Conservation (phyloP, 2,329 filamentous ascomycete species). For the Penicillium glabrum region DNA sequence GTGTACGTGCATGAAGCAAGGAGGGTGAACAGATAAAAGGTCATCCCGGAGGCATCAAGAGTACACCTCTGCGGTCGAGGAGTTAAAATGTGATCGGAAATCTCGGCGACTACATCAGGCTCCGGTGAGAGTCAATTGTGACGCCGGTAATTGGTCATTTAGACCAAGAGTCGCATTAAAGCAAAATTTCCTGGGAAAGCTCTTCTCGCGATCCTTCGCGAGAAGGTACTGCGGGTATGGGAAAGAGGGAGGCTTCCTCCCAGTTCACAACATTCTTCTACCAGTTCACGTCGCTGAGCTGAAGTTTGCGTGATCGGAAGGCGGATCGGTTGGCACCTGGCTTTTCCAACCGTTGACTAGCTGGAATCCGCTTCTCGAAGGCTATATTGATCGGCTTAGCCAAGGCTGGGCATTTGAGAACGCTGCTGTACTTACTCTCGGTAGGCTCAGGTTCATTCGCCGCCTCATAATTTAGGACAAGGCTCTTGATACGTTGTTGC, state of each 20-base stretch:
- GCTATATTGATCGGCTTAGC: conserved; percentile 23
- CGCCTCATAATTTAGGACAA: conserved; percentile 95
- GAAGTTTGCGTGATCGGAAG: conserved; percentile 84
- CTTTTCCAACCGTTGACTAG: conserved; percentile 53
- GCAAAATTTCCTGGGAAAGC: background rate
- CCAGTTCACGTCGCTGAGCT: conserved; percentile 98
- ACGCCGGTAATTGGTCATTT: background rate
- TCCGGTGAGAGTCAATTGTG: background rate
- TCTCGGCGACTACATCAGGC: background rate
- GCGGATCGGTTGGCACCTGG: conserved; percentile 66
- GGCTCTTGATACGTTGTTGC: conserved; percentile 96
- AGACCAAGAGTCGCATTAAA: background rate
- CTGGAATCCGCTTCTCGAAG: conserved; percentile 43
- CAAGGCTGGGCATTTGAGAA: background rate
- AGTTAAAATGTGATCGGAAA: background rate
- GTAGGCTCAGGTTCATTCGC: conserved; percentile 74
- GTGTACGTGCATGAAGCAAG: background rate
- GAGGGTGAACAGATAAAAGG: background rate
- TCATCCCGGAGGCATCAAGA: no score
- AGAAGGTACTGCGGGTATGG: background rate
- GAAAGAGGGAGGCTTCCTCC: background rate
- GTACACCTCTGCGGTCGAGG: background rate
- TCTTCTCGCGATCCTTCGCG: background rate
- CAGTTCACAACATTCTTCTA: conserved; percentile 48
- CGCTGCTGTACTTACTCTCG: conserved; percentile 64